Evolutionary conservation across 306 rosid species (phyloP).

Genomic region (Glycine latifolia): DNA sequence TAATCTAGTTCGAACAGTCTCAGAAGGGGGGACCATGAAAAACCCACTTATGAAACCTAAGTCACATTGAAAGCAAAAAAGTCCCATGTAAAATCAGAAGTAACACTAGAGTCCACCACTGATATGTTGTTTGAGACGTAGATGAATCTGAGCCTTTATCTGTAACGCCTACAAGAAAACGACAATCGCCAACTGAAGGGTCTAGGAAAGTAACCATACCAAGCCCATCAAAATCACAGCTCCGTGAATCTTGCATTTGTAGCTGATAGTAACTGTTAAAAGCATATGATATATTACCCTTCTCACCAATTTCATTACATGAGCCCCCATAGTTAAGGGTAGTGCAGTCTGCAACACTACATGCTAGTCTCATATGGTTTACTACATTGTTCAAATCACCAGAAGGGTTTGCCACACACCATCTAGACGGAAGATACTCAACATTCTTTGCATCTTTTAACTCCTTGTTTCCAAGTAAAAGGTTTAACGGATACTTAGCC

Average conservation of each 20-base stretch:
- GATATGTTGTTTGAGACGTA: constrained; percentile 44
- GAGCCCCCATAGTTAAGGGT: constrained; percentile 92
- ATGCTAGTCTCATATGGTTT: constrained; percentile 79
- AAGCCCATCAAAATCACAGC: constrained; percentile 91
- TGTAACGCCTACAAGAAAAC: constrained; percentile 84
- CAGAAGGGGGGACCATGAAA: constrained; percentile 61
- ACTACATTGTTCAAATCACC: constrained; percentile 64
- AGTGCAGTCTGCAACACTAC: constrained; percentile 93
- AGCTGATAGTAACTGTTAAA: constrained; percentile 97
- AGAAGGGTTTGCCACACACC: constrained; percentile 90
- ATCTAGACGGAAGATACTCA: constrained; percentile 85
- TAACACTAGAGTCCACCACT: constrained; percentile 50
- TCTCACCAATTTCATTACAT: constrained; percentile 83
- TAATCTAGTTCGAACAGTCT: constrained; percentile 47
- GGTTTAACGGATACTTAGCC: constrained; percentile 83
- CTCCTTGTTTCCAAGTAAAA: constrained; percentile 71
- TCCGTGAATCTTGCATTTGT: constrained; percentile 74
- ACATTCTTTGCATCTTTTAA: constrained; percentile 82
- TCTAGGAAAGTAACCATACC: constrained; percentile 84
- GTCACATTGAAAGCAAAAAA: constrained; percentile 52
- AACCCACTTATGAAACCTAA: constrained; percentile 60
- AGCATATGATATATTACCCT: constrained; percentile 92
- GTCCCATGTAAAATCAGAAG: constrained; percentile 52
- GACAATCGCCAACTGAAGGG: constrained; percentile 88
- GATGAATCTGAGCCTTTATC: constrained; percentile 60